Evolutionary conservation across 352 stramenopile species (phyloP), one percentile per base, ranked within the genome.

Genomic region (Phytophthora pseudosyringae): DNA sequence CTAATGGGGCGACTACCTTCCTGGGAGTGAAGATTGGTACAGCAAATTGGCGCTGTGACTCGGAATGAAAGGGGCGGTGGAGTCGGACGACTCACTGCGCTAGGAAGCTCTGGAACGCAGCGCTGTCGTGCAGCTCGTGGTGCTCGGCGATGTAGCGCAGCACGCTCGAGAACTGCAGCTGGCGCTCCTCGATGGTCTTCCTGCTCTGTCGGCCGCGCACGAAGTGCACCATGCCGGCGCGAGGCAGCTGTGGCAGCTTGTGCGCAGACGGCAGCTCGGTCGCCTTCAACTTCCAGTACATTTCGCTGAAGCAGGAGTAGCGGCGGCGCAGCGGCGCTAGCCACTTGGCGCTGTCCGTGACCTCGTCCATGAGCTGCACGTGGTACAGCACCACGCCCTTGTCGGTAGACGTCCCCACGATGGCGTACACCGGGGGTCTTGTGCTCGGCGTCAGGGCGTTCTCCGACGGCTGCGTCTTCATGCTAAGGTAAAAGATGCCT

Each of bases 231-330:
- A 89, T 39, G 25, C 81, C 75, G 1, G 67, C 67, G 28, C 50
- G 54, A 29, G 79, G 67, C 13, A 90, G 59, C 28, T 53, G 48
- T 4, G 81, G 81, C 13, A 90, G 45, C 12, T 69, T 67, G 13
- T 60, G 33, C 4, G 54, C 47, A n/a, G 75, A 43, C 6, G 68
- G 59, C 7, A 84, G 39, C 21, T 77, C 74, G 10, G 62, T 65
- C 36, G 62, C 64, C 18, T 78, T 72, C 4, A 89, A 46, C 56
- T 79, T 73, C 15, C 46, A 40, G 66, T 86, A 72, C 66, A 90
- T 70, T n/a, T 82, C 75, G 16, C 55, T 73, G 52, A 91, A 91
- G 16, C 75, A 64, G 0, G 67, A 80, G 64, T 87, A 91, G n/a
- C 82, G 80, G 18, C 69, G 69, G 46, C 65, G 38, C 12, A 82